A percentile compares a stretch with the other conserved stretches of the same genome.
phyloP scores from a whole-genome alignment of 371 early-diverging fungal species.

The Apophysomyces trapeziformis region DNA sequence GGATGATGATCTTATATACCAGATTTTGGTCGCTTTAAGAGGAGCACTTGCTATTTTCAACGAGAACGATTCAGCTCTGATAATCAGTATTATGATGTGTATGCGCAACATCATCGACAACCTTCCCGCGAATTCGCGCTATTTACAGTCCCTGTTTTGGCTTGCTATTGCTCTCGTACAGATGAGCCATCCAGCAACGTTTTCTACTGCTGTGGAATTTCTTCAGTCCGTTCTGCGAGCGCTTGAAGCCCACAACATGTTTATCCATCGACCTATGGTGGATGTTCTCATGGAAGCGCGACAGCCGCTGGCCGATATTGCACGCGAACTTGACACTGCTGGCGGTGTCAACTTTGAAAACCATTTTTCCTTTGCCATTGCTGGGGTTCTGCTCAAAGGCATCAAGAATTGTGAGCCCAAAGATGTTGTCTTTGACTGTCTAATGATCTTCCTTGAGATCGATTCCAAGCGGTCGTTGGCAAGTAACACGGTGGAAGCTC shows the following conservation, averaged over 20 bases:
- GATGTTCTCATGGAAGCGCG: constrained; percentile 74
- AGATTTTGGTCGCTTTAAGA: constrained; percentile 84
- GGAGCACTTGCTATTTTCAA: constrained; percentile 85
- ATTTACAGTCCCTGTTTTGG: constrained; percentile 88
- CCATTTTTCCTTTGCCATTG: constrained; percentile 88
- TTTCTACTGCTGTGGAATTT: constrained; percentile 72
- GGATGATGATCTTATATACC: constrained; percentile 87
- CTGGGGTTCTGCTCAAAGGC: constrained; percentile 81
- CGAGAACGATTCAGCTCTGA: constrained; percentile 76
- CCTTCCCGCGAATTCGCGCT: constrained; percentile 74
- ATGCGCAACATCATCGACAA: constrained; percentile 85
- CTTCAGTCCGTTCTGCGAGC: constrained; percentile 74
- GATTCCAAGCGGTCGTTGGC: constrained; percentile 55
- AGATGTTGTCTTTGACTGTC: constrained; percentile 68
- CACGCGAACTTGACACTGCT: constrained; percentile 69
- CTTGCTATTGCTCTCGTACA: constrained; percentile 84
- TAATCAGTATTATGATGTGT: constrained; percentile 85
- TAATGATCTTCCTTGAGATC: constrained; percentile 76
- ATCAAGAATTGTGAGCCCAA: constrained; percentile 77
- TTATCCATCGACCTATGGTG: constrained; percentile 66
- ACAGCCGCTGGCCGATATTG: constrained; percentile 63
- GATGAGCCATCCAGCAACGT: constrained; percentile 81
- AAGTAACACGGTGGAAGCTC: constrained; percentile 59
- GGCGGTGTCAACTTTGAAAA: constrained; percentile 81
- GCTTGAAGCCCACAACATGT: constrained; percentile 73